These are phyloP conservation scores for Trametes cingulata DNA, from an alignment of 768 basidiomycete species.

Conservation along the genomic window DNA sequence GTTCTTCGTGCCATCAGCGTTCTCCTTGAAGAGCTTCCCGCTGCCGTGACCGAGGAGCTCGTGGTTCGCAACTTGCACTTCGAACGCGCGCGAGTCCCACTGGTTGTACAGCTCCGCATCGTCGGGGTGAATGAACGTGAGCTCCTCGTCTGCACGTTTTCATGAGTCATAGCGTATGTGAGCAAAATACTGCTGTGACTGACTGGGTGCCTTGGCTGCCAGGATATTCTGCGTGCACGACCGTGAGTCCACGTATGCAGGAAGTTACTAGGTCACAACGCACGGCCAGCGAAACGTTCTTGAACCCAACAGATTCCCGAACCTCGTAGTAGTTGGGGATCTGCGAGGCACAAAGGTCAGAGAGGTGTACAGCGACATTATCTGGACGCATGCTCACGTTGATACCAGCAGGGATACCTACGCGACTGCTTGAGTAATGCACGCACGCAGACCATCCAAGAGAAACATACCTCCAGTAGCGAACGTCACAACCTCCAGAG, in stretches of 20 bases:
- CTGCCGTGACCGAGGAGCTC: conserved; percentile 86
- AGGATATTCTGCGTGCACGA: conserved; percentile 65
- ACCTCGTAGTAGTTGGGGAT: conserved; percentile 76
- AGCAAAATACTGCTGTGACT: conserved; percentile 21
- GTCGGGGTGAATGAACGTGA: conserved; percentile 81
- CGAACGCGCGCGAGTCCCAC: conserved; percentile 80
- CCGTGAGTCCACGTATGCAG: background rate
- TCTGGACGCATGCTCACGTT: conserved; percentile 51
- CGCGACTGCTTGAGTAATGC: conserved; percentile 1
- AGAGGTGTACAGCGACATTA: no score
- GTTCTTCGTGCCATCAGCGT: conserved; percentile 74
- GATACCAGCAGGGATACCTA: conserved; percentile 85
- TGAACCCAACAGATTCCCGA: conserved; percentile 80
- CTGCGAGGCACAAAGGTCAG: no score
- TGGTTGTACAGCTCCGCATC: conserved; percentile 72
- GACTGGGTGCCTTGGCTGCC: conserved; percentile 84
- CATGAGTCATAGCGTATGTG: background rate
- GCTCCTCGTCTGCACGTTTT: conserved; percentile 58
- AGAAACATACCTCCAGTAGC: conserved; percentile 69
- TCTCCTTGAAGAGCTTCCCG: conserved; percentile 81
- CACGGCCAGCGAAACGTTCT: conserved; percentile 84
- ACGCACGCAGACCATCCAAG: background rate
- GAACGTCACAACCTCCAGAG: conserved; percentile 79
- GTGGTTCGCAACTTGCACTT: conserved; percentile 89
- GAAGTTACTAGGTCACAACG: conserved; percentile 27